Base-by-base conservation (phyloP, 495 filamentous ascomycete genomes). In the Trichocladium antarcticum region DNA sequence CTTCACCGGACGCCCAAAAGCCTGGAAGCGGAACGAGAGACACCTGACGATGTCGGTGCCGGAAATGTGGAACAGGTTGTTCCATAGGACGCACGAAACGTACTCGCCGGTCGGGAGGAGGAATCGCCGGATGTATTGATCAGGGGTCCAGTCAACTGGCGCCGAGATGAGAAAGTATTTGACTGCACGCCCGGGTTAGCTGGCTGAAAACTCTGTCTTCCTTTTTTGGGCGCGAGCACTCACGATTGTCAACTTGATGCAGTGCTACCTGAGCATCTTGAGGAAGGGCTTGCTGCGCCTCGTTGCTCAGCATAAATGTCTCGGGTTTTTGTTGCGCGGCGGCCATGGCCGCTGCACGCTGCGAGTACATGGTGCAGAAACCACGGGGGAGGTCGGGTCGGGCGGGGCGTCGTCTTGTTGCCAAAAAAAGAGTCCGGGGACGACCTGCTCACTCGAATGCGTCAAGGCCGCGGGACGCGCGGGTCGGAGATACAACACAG, bases 101-200 rank as follows among this genome's bases (percentile, higher is more conserved):
- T 98, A 97, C 75, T 98, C 92, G 60, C 92, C 92, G 11, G 92
- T 98, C 1, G 92, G 92, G 45, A 98, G 75, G 50, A 97, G 76
- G 64, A 97, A 97, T 47, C 92, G 79, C 51, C 93, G 80, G 60
- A 98, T 97, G 58, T 95, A 89, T 68, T 97, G 92, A 63, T 97
- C 93, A 9, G 81, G 84, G 54, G 83, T 84, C 92, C 92, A 98
- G 74, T 98, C 93, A 43, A 98, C 92, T 22, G 92, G 92, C 28
- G 92, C 92, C 15, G 92, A 97, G 50, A 98, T 89, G 67, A 98
- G 86, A 74, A 98, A 98, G 67, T 97, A 98, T 80, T 98, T 98
- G 63, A 98, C 92, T 98, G 60, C 16, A 44, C 14, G 34, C 22
- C 1, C 22, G 10, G 19, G 32, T 64, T 57, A 57, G 29, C 29